Base-by-base conservation (phyloP, 2,329 filamentous ascomycete species). In the Cordyceps cicadae region DNA sequence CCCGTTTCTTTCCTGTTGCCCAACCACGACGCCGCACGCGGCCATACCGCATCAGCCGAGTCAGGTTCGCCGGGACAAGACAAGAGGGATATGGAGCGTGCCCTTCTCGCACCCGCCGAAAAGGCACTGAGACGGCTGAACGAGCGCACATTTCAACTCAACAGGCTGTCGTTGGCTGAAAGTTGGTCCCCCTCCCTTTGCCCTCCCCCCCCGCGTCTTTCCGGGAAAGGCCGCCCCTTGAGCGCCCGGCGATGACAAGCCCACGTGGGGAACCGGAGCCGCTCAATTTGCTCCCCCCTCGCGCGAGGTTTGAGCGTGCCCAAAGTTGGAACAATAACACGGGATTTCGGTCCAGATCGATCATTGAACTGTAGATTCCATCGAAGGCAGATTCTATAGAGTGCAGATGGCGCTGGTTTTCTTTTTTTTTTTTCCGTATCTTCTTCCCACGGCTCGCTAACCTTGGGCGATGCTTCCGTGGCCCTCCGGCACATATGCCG, bases 21-120 rank as follows among this genome's bases (percentile, higher is more conserved):
- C 59, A 61, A 55, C 59, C 59, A 61, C 43, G 46, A 45, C n/a
- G 52, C 52, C 43, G 59, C 52, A 55, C 59, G 51, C 32, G 9
- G 53, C 52, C 58, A 61, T 60, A 60, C 34, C 34, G 34, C 39
- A 43, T 43, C 9, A 49, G 57, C 54, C n/a, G 41, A 45, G 54
- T 17, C 19, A 37, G 45, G 26, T 56, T 37, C 34, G 39, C 17
- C 6, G 37, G 37, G 12, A 26, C 19, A 32, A 39, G 50, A 53
- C 32, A 34, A 39, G 37, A 24, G 37, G 5, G 15, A 41, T 1
- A 26, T 24, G 21, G n/a, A 24, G 4, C 2, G 50, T 24, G 26
- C 24, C 24, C 24, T 4, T 4, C 24, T 24, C 24, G 24, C 24
- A 37, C 6, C 29, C 37, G 12, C 19, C 12, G 11, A 37, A 37